These are phyloP conservation scores for Bryum argenteum DNA, from an alignment of 225 moss, liverwort and hornwort genomes.

Conservation along the genomic window DNA sequence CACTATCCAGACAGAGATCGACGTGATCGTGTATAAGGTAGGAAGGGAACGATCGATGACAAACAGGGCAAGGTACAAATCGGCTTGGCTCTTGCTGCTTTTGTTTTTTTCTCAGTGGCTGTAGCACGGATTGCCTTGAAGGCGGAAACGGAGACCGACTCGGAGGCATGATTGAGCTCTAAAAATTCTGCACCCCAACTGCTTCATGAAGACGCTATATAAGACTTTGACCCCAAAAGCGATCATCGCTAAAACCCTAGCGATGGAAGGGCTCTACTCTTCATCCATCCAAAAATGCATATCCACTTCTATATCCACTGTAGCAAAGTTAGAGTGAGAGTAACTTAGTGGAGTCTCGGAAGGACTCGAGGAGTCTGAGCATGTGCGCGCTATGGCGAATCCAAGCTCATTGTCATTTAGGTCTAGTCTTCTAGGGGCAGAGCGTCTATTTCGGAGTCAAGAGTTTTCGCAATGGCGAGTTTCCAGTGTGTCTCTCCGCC, in stretches of 20 bases:
- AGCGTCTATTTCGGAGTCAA: neutral
- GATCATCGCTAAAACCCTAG: conserved; percentile 11
- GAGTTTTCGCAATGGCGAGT: conserved; percentile 9
- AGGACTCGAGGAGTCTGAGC: conserved; percentile 1
- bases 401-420: conserved; percentile 20
- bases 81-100: conserved; percentile 48
- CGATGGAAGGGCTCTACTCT: neutral
- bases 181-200: neutral
- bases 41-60: conserved; percentile 69
- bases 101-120: conserved; percentile 33
- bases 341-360: neutral
- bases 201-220: neutral
- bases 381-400: conserved; percentile 27
- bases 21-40: conserved; percentile 72
- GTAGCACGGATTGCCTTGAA: conserved; percentile 39
- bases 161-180: conserved; percentile 38
- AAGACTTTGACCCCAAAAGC: neutral
- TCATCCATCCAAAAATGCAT: conserved; percentile 43
- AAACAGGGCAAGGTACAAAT: conserved; percentile 78
- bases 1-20: conserved; percentile 60
- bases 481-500: neutral
- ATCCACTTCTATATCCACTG: neutral
- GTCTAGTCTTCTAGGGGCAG: neutral
- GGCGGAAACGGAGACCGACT: conserved; percentile 25
- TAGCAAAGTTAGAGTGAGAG: neutral